These are phyloP conservation scores for Apophysomyces sp. DNA, from an alignment of 371 early-diverging fungal species.

Conservation along the genomic window DNA sequence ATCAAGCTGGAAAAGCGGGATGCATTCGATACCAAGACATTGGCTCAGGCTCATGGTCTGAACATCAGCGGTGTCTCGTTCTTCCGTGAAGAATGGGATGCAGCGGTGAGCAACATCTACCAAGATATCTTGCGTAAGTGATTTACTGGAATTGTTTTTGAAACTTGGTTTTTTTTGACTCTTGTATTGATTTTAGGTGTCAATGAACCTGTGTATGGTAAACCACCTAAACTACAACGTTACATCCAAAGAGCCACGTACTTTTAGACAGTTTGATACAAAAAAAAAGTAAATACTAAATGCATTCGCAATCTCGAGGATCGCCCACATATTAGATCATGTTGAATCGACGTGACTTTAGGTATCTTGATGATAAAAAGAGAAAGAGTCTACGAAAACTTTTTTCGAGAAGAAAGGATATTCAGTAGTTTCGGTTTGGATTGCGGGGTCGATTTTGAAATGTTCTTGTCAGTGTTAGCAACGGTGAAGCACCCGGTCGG, in stretches of 20 bases:
- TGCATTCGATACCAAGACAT: slow-evolving; percentile 46
- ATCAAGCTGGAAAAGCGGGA: slow-evolving; percentile 43
- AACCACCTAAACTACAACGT: slow-evolving; percentile 52
- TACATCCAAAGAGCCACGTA: slow-evolving; percentile 54
- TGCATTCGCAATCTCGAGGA: neutral
- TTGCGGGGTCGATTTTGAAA: neutral
- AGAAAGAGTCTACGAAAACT: neutral
- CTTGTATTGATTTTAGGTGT: neutral
- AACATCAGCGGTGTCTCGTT: slow-evolving; percentile 62
- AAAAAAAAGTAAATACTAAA: slow-evolving; percentile 1
- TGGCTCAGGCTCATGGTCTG: slow-evolving; percentile 47
- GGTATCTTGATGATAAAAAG: slow-evolving; percentile 5
- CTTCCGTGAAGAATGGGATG: slow-evolving; percentile 79
- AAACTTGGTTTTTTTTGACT: neutral
- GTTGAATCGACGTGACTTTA: no score
- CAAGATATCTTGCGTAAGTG: slow-evolving; percentile 55
- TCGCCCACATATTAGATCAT: no score
- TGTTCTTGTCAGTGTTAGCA: neutral
- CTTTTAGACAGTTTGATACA: slow-evolving; percentile 34
- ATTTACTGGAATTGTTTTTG: neutral
- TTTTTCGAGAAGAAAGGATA: neutral
- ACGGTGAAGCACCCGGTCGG: neutral
- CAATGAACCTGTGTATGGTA: slow-evolving; percentile 60
- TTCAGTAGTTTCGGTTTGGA: neutral
- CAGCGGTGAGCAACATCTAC: slow-evolving; percentile 67